Base-by-base conservation (phyloP, 768 basidiomycete species). In the Holtermannia corniformis region DNA sequence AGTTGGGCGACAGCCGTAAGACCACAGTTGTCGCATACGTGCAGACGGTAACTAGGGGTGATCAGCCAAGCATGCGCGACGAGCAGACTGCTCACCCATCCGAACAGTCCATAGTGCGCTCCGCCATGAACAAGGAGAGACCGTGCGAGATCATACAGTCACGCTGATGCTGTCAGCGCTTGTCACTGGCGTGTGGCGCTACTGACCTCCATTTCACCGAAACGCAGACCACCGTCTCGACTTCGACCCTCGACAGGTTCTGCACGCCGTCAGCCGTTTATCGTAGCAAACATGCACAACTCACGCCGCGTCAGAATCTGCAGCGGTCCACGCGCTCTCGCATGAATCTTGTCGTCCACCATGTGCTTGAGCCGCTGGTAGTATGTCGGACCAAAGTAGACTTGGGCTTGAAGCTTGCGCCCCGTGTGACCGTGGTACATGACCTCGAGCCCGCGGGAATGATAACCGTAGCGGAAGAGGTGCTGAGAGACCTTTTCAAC, bases 101-200 rank as follows among this genome's bases (percentile, higher is more conserved):
- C 19, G 16, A 44, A 22, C n/a, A 47, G 41, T 41, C 47, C 58
- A 26, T 57, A 71, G 97, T 77, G 53, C 95, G 85, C 76, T 97
- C 95, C 75, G 96, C 96, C 74, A 97, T 74, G 82, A 97, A 97
- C 1, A 82, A 89, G 44, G 95, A 93, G 59, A 97, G 91, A 70
- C 95, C 95, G 76, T 99, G 95, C 21, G 95, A 95, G 56, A 99
- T 93, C 95, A 99, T 99, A 72, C 95, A 97, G 81, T 96, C 93
- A 72, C 90, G 87, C 71, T 72, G 40, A 26, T 28, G 12, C 43
- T 40, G 20, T 25, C 10, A 37, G 24, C 24, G 28, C 19, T n/a
- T 24, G 32, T 44, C 13, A 3, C 4, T n/a, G 23, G 22, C 41
- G 13, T 20, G 5, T 44, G 12, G 27, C 24, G 14, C 21, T 14